Evolutionary conservation across 139 green algal genomes (phyloP), one percentile per base, ranked within the genome.

Genomic region (Nannochloris sp.): DNA sequence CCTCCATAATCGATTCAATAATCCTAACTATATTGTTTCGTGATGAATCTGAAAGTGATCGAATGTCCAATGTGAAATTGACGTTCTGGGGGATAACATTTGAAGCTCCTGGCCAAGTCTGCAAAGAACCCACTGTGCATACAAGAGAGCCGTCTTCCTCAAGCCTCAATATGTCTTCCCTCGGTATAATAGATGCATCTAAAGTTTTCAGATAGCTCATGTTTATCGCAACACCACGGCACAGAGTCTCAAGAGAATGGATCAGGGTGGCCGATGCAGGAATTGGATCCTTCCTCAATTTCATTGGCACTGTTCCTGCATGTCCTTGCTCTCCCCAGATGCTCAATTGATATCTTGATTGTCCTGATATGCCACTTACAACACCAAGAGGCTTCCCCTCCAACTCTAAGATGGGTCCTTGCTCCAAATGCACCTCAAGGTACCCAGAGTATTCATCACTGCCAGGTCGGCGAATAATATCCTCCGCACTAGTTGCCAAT

Each of bases 381-480:
- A 88, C 75, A 1, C 81, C 91, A 24, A 97, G 53, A 2, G 83
- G 66, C 55, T 74, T n/a, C 15, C 53, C 68, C 0, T 48, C 18
- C 3, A 50, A 24, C 74, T 97, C 83, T 24, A 97, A 74, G 9
- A 90, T 72, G 1, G 90, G 90, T 4, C 91, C 91, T 67, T 97
- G 91, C 71, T 97, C 91, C 43, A 97, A 88, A 82, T 97, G 91
- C 6, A 95, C 78, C 75, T 97, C 89, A 21, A 97, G 70, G 61
- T 96, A 97, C 31, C 79, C 62, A 21, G 12, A n/a, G 9, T 21
- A 27, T 40, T 15, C 36, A 6, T 44, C 25, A 0, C 7, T 31
- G n/a, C 73, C 16, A 11, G 67, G 59, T 10, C 63, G 46, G 4
- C 40, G 50, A n/a, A 19, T 19, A 21, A 87, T 31, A 34, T 44